phyloP scores from a whole-genome alignment of 2,329 filamentous ascomycete species.

The Zasmidium citrigriseum region DNA sequence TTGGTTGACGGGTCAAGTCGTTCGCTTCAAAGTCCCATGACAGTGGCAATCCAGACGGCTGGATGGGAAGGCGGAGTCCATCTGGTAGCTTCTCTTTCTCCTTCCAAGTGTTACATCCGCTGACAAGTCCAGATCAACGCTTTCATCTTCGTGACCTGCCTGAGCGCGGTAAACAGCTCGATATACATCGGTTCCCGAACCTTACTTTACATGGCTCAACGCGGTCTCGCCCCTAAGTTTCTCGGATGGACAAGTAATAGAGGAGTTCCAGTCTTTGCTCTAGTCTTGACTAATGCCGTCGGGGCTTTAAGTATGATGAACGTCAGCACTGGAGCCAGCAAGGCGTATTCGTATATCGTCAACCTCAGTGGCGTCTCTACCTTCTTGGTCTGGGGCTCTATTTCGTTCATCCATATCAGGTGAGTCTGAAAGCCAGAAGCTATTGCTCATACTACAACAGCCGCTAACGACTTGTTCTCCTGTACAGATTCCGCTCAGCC shows the following conservation, averaged over 20 bases:
- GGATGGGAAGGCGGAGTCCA: conserved; percentile 73
- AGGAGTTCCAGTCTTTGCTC: conserved; percentile 61
- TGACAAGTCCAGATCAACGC: conserved; percentile 61
- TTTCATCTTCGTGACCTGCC: conserved; percentile 71
- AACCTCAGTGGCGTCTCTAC: conserved; percentile 65
- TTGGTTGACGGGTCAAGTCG: conserved; percentile 63
- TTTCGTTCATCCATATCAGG: conserved; percentile 71
- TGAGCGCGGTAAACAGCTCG: conserved; percentile 67
- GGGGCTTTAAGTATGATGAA: conserved; percentile 77
- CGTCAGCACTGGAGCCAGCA: conserved; percentile 64
- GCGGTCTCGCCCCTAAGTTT: conserved; percentile 68
- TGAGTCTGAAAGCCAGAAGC: no score
- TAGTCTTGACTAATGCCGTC: conserved; percentile 70
- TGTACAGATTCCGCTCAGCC: conserved; percentile 66
- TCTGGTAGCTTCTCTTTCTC: conserved; percentile 40
- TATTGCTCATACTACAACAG: no score
- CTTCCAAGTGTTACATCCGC: neutral
- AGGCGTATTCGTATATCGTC: conserved; percentile 69
- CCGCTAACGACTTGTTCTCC: no score
- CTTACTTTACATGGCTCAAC: conserved; percentile 73
- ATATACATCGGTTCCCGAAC: conserved; percentile 78
- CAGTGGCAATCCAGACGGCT: conserved; percentile 71
- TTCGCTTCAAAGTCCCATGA: conserved; percentile 70
- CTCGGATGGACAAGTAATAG: conserved; percentile 67
- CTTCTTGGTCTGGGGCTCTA: conserved; percentile 71